Percentiles rank a stretch among this genome's conserved stretches.
These are phyloP conservation scores for Cryphonectria japonica DNA, from an alignment of 2,329 filamentous ascomycete species.

Conservation along the genomic window DNA sequence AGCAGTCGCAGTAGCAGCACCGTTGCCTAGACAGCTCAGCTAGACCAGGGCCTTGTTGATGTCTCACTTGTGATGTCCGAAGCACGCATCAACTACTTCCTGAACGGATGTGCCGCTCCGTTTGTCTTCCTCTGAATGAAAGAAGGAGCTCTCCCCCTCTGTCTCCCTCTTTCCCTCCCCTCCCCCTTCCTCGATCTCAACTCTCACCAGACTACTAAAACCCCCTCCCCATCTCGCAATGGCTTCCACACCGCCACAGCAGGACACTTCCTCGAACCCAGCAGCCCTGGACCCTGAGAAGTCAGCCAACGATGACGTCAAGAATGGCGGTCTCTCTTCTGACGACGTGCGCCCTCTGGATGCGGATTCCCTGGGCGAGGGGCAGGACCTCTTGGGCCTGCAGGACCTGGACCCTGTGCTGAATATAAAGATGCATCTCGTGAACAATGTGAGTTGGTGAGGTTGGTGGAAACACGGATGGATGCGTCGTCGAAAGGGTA, in stretches of 20 bases:
- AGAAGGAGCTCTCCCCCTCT: neutral
- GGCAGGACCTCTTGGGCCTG: slow-evolving; percentile 48
- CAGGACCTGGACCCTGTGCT: slow-evolving; percentile 57
- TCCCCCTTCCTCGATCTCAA: neutral
- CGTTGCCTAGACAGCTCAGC: neutral
- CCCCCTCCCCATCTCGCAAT: neutral
- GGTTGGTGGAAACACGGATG: neutral
- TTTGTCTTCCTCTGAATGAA: neutral
- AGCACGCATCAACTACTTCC: neutral
- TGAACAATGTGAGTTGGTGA: slow-evolving; percentile 51
- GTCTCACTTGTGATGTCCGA: slow-evolving; percentile 3
- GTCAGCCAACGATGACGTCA: neutral
- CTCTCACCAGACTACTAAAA: neutral
- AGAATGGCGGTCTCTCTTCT: neutral
- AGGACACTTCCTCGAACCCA: neutral
- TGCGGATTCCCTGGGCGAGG: slow-evolving; percentile 19
- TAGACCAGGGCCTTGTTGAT: neutral
- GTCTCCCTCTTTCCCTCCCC: neutral
- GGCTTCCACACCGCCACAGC: neutral
- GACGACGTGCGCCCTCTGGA: slow-evolving; percentile 17
- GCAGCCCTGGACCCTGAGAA: slow-evolving; percentile 1
- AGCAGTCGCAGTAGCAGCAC: neutral
- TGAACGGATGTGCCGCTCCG: neutral
- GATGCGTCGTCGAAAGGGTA: neutral
- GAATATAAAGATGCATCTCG: slow-evolving; percentile 59